phyloP scores from a whole-genome alignment of 441 rosid species.

The Manihot esculenta region DNA sequence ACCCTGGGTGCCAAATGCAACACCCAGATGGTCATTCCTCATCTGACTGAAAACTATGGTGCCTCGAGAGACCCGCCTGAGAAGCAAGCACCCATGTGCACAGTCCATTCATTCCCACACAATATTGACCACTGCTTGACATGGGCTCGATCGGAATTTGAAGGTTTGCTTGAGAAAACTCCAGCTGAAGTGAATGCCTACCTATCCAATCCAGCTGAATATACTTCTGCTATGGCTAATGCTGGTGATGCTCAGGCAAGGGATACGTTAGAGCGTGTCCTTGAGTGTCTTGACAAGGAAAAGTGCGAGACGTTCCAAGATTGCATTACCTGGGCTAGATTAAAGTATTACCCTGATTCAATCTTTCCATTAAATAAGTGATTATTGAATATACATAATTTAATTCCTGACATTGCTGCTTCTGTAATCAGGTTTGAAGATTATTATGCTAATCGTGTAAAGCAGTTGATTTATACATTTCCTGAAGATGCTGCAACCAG shows the following conservation, averaged over 20 bases:
- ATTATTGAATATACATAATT: not conserved
- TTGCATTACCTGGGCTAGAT: conserved; percentile 86
- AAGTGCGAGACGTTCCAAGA: conserved; percentile 78
- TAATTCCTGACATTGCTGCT: conserved; percentile 5
- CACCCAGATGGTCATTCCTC: conserved; percentile 94
- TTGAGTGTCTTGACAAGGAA: conserved; percentile 84
- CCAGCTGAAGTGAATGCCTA: conserved; percentile 92
- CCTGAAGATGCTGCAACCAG: conserved; percentile 80
- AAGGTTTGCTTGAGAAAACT: conserved; percentile 90
- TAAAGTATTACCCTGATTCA: conserved; percentile 44
- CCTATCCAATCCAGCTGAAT: conserved; percentile 69
- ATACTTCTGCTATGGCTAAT: conserved; percentile 55
- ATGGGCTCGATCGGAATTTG: conserved; percentile 97
- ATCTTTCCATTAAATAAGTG: not conserved
- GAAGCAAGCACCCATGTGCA: conserved; percentile 98
- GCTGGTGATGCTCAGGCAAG: conserved; percentile 94
- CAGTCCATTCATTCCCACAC: conserved; percentile 93
- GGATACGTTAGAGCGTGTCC: conserved; percentile 73
- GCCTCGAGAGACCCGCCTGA: conserved; percentile 97
- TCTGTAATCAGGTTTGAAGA: conserved; percentile 74
- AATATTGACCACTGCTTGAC: conserved; percentile 95
- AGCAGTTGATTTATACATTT: conserved; percentile 80
- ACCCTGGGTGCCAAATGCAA: conserved; percentile 92
- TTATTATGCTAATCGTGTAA: conserved; percentile 77
- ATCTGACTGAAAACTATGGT: conserved; percentile 89